Conservation (phyloP, 805 yeast species). For the Candida methanosorbosa region DNA sequence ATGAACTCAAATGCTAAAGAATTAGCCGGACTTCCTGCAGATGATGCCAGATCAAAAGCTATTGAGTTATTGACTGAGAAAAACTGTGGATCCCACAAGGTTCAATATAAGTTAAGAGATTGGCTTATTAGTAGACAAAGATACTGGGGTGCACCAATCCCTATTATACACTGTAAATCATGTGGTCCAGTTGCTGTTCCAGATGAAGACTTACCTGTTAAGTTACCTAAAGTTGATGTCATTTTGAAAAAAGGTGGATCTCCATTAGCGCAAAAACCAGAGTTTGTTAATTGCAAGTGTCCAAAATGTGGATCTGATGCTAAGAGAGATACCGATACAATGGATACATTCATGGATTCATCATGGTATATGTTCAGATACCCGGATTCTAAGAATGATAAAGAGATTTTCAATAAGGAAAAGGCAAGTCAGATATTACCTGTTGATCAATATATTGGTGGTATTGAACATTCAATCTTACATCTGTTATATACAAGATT, state of each 20-base stretch:
- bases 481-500: conserved; percentile 85
- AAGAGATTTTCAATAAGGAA: conserved; percentile 42
- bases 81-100: conserved; percentile 36
- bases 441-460: conserved; percentile 88
- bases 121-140: conserved; percentile 95
- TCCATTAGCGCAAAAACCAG: conserved; percentile 59
- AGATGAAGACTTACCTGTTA: conserved; percentile 74
- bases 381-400: conserved; percentile 58
- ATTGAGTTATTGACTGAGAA: conserved; percentile 28
- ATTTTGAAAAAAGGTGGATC: conserved; percentile 44
- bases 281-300: conserved; percentile 66
- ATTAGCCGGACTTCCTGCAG: conserved; percentile 39
- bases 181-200: conserved; percentile 96
- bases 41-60: conserved; percentile 45
- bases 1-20: conserved; percentile 40
- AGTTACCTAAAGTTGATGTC: conserved; percentile 50
- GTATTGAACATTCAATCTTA: conserved; percentile 93
- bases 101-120: conserved; percentile 68
- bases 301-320: conserved; percentile 74
- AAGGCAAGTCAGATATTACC: conserved; percentile 55
- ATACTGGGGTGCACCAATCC: conserved; percentile 98
- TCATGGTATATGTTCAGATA: conserved; percentile 94
- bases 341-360: conserved; percentile 98
- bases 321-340: conserved; percentile 89
- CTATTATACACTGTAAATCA: conserved; percentile 74